Percentiles rank a stretch among this genome's conserved stretches.
Evolutionary conservation across 805 yeast genomes (phyloP).

Genomic region (Ogataea corticis): DNA sequence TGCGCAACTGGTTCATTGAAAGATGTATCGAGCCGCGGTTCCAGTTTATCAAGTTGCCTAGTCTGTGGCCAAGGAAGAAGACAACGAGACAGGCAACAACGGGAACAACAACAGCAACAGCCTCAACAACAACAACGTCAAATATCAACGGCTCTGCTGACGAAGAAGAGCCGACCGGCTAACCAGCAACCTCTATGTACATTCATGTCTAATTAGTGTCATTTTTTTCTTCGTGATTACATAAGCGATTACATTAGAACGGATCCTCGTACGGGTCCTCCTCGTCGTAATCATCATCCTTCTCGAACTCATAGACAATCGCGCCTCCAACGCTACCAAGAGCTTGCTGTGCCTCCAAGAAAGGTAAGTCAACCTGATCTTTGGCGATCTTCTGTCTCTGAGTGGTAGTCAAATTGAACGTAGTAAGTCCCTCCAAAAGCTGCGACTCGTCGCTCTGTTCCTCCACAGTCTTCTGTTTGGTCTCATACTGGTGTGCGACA

Average conservation of each 20-base stretch:
- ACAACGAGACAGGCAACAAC: constrained; percentile 46
- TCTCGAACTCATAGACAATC: constrained; percentile 91
- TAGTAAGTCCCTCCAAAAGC: constrained; percentile 71
- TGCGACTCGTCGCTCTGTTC: constrained; percentile 46
- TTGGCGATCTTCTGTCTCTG: constrained; percentile 73
- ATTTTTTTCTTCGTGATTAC: not conserved
- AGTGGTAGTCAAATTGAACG: constrained; percentile 80
- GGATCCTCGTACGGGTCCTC: constrained; percentile 99
- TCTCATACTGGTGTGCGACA: constrained; percentile 40
- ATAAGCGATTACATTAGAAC: constrained; percentile 46
- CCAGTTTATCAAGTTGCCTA: constrained; percentile 81
- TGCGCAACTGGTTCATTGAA: constrained; percentile 88
- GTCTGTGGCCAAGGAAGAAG: constrained; percentile 78
- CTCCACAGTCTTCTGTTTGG: constrained; percentile 28
- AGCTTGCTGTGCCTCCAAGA: constrained; percentile 76
- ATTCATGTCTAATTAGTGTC: not conserved
- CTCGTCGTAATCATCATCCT: constrained; percentile 97
- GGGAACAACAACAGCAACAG: constrained; percentile 4
- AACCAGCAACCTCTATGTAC: not conserved
- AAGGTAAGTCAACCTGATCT: constrained; percentile 90
- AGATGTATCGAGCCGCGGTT: constrained; percentile 93
- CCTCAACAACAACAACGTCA: constrained; percentile 1
- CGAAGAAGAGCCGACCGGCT: constrained; percentile 20
- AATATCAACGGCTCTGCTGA: not conserved
- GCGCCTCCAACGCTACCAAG: constrained; percentile 83